Evolutionary conservation across 805 yeast genomes (phyloP), one percentile per base, ranked within the genome.

Genomic region (Hanseniaspora meyeri): DNA sequence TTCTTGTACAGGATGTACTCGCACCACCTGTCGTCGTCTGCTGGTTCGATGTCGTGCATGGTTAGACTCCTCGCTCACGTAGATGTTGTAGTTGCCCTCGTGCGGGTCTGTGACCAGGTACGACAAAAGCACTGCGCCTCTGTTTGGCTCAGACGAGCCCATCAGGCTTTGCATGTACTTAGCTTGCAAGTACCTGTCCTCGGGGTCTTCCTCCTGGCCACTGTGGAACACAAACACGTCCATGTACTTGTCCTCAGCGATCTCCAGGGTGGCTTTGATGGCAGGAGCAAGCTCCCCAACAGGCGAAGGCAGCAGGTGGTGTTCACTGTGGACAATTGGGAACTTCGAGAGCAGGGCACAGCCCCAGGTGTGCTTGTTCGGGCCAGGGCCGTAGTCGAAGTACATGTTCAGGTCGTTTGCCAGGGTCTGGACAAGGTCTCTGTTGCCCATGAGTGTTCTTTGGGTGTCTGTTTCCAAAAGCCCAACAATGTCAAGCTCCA

Each of bases 281-380:
- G 97, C 97, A 4, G 98, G 98, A 0, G 98, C 98, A 55, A 93
- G 75, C 73, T 93, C 98, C 17, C 98, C 98, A 36, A 87, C 96
- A 1, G 98, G 98, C 7, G 96, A 87, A 4, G 98, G 98, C 57
- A 91, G 72, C 62, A 93, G 75, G 67, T 90, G 95, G 68, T 93
- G 98, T 1, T 89, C 81, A 2, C 97, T 88, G 65, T 84, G 80
- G 57, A 93, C 63, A 60, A 93, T 93, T 34, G 98, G 98, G 77
- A 91, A 93, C 66, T 90, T 88, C 20, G 97, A 90, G 61, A 93
- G 74, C 59, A 93, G 74, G 1, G 93, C 93, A 51, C 90, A 85
- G 43, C 98, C 98, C 98, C 98, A 93, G 0, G 98, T 93, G 72
- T 93, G 97, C 69, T 90, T 85, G 68, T 89, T 87, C 55, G 97